Conservation (phyloP, 108 stramenopile species). For the Cylindrotheca fusiformis region DNA sequence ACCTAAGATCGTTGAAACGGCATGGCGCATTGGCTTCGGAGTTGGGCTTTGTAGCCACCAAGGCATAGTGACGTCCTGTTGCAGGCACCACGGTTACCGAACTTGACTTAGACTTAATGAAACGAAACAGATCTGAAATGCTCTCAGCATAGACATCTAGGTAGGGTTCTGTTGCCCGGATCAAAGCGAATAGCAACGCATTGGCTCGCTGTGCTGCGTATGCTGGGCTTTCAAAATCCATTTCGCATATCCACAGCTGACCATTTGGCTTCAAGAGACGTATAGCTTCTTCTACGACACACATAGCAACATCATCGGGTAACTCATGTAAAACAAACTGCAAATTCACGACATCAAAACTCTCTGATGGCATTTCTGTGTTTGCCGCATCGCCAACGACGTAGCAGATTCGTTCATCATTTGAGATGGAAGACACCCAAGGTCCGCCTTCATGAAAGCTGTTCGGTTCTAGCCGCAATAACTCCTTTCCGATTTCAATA, state of each 20-base stretch:
- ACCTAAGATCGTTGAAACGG: slow-evolving; percentile 51
- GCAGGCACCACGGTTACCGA: slow-evolving; percentile 49
- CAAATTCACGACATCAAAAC: slow-evolving; percentile 62
- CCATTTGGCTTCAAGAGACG: slow-evolving; percentile 59
- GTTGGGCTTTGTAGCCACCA: slow-evolving; percentile 64
- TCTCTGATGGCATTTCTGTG: background rate
- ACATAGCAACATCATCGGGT: slow-evolving; percentile 37
- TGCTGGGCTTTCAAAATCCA: slow-evolving; percentile 83
- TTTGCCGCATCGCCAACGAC: slow-evolving; percentile 57
- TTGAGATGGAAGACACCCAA: slow-evolving; percentile 64
- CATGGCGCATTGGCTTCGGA: background rate
- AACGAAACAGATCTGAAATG: slow-evolving; percentile 28
- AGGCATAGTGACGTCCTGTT: slow-evolving; percentile 78
- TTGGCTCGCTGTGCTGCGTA: slow-evolving; percentile 77
- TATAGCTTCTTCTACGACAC: slow-evolving; percentile 61
- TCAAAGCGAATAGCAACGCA: slow-evolving; percentile 63
- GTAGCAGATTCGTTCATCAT: slow-evolving; percentile 59
- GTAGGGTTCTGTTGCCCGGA: slow-evolving; percentile 80
- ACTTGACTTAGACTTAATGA: slow-evolving; percentile 27
- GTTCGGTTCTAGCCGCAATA: slow-evolving; percentile 54
- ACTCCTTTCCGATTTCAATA: slow-evolving; percentile 45
- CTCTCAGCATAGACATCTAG: slow-evolving; percentile 82
- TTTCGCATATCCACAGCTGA: slow-evolving; percentile 79
- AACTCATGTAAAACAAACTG: slow-evolving; percentile 76
- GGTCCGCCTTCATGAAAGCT: slow-evolving; percentile 34